These are phyloP conservation scores for Polytrichum formosum DNA, from an alignment of 225 moss, liverwort and hornwort genomes.

Conservation along the genomic window DNA sequence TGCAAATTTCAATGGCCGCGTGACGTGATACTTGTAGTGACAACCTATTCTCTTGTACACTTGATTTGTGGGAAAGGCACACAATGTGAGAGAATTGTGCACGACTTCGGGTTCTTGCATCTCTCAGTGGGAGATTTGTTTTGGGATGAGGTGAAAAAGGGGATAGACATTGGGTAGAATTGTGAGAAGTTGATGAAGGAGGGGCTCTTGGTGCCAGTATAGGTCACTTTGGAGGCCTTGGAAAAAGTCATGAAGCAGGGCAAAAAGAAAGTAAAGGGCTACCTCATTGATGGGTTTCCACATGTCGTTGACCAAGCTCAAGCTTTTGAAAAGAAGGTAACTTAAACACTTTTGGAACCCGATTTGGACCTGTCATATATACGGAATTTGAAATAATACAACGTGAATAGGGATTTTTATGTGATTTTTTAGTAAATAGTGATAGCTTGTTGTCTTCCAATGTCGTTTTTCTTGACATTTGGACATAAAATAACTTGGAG, in stretches of 20 bases:
- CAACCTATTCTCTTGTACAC: too few relatives aligned
- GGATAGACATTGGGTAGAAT: conserved; percentile 43
- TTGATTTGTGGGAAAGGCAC: conserved; percentile 71
- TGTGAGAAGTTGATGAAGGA: conserved; percentile 85
- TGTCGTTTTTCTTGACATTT: too few relatives aligned
- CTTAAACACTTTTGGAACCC: too few relatives aligned
- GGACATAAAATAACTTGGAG: too few relatives aligned
- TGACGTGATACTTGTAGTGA: too few relatives aligned
- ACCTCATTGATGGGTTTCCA: conserved; percentile 89
- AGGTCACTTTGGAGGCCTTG: conserved; percentile 59
- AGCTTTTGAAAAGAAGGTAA: conserved; percentile 69
- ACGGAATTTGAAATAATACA: too few relatives aligned
- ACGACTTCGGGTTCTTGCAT: conserved; percentile 77
- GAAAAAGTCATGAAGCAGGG: conserved; percentile 61
- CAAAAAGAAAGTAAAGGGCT: conserved; percentile 36
- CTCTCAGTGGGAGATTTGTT: conserved; percentile 76
- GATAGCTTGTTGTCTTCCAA: too few relatives aligned
- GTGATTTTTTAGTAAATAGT: too few relatives aligned
- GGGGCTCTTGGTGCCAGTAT: conserved; percentile 74
- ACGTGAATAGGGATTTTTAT: too few relatives aligned
- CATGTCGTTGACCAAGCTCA: conserved; percentile 83
- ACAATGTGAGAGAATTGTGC: conserved; percentile 79
- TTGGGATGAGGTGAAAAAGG: conserved; percentile 70
- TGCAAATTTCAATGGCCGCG: too few relatives aligned
- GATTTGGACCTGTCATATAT: too few relatives aligned